Percentiles rank a stretch among this genome's conserved stretches.
Evolutionary conservation across 2,329 filamentous ascomycete species (phyloP).

Genomic region (Curvularia eragrostidis): DNA sequence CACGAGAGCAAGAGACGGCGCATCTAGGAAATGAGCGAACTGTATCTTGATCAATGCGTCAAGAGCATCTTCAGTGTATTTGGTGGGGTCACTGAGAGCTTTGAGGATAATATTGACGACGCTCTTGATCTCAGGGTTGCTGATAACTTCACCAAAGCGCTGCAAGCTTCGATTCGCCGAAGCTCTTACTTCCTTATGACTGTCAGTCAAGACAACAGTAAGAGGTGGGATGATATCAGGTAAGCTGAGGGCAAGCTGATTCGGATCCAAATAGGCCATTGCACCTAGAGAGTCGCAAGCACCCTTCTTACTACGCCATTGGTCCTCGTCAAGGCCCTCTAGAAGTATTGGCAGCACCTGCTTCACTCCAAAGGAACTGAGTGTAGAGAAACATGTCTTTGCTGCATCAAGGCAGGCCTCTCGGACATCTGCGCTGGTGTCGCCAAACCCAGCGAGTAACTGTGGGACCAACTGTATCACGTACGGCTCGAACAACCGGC

Average conservation of each 20-base stretch:
- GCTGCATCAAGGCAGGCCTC: conserved; percentile 91
- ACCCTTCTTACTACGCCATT: conserved; percentile 98
- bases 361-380: conserved; percentile 96
- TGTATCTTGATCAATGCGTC: conserved; percentile 97
- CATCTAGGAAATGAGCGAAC: conserved; percentile 97
- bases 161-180: conserved; percentile 96
- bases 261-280: conserved; percentile 97
- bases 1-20: conserved; percentile 91
- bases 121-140: conserved; percentile 94
- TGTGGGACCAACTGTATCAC: conserved; percentile 95
- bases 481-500: conserved; percentile 92
- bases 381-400: conserved; percentile 89
- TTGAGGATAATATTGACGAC: conserved; percentile 91
- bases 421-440: conserved; percentile 85
- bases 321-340: conserved; percentile 88
- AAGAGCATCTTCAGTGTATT: conserved; percentile 92
- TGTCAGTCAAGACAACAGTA: conserved; percentile 93
- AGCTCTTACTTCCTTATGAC: conserved; percentile 92
- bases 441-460: conserved; percentile 86
- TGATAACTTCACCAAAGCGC: conserved; percentile 97
- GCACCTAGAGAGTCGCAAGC: conserved; percentile 95
- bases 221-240: conserved; percentile 97
- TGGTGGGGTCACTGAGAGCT: conserved; percentile 95
- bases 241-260: conserved; percentile 88
- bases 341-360: conserved; percentile 90